Evolutionary conservation across 441 rosid species (phyloP).

Genomic region (Pelargonium myrrhifolium): DNA sequence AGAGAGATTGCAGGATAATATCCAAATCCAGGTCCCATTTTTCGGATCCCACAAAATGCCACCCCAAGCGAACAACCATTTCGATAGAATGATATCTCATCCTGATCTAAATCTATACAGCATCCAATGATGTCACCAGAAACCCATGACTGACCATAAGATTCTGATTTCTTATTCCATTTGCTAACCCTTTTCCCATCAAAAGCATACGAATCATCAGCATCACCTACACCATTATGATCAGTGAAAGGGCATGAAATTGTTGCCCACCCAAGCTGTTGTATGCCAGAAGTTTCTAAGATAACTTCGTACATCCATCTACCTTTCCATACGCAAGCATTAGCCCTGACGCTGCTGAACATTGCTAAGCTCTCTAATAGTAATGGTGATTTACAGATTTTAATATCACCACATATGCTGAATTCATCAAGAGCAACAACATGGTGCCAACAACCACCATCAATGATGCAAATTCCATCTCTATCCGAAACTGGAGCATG

Average conservation of each 20-base stretch:
- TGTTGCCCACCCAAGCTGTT: conserved; percentile 96
- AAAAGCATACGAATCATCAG: conserved; percentile 94
- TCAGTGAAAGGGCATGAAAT: conserved; percentile 81
- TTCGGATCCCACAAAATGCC: conserved; percentile 73
- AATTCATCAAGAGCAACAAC: conserved; percentile 56
- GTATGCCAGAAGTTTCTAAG: conserved; percentile 86
- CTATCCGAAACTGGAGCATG: conserved; percentile 28
- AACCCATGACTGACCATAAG: conserved; percentile 92
- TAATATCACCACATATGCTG: conserved; percentile 78
- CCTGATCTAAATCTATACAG: conserved; percentile 66
- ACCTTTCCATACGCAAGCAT: conserved; percentile 85
- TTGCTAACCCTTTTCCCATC: conserved; percentile 92
- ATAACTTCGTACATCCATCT: conserved; percentile 98
- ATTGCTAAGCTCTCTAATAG: conserved; percentile 86
- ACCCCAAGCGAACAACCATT: conserved; percentile 82
- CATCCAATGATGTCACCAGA: conserved; percentile 92
- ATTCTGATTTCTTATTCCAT: conserved; percentile 74
- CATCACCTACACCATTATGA: conserved; percentile 93
- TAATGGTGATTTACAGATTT: conserved; percentile 54
- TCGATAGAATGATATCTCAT: conserved; percentile 74
- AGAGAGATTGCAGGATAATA: conserved; percentile 93
- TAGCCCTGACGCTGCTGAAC: conserved; percentile 84
- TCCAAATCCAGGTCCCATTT: conserved; percentile 75
- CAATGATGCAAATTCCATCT: conserved; percentile 52
- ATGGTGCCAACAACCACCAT: conserved; percentile 38